Evolutionary conservation across 2,329 filamentous ascomycete genomes (phyloP).

Genomic region (Stemphylium beticola): DNA sequence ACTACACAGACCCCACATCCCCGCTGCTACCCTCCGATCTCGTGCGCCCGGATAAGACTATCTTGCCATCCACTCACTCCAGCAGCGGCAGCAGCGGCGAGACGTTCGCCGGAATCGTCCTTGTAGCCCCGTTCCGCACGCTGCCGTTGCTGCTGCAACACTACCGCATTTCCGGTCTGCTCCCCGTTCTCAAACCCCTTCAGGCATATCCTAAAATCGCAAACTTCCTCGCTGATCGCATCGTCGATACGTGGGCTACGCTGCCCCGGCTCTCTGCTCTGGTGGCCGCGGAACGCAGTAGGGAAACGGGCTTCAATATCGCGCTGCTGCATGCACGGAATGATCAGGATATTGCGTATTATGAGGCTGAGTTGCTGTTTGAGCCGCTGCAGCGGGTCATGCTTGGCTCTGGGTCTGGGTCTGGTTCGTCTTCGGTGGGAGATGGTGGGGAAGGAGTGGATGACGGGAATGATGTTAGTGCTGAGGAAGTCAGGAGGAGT

Average conservation of each 20-base stretch:
- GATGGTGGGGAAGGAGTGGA: constrained; percentile 18
- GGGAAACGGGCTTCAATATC: constrained; percentile 43
- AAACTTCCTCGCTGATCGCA: constrained; percentile 63
- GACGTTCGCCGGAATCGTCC: constrained; percentile 75
- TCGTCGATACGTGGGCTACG: constrained; percentile 85
- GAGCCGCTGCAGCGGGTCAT: constrained; percentile 32
- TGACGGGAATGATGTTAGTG: constrained; percentile 16
- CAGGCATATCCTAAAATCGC: constrained; percentile 69
- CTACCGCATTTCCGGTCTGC: constrained; percentile 77
- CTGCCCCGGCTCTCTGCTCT: constrained; percentile 67
- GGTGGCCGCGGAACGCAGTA: constrained; percentile 1
- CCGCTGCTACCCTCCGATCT: constrained; percentile 25
- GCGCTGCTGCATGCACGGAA: constrained; percentile 79
- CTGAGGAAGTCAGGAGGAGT: constrained; percentile 37
- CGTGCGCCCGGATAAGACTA: constrained; percentile 30
- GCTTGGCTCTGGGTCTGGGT: constrained; percentile 8
- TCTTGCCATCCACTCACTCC: background rate
- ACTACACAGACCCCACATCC: constrained; percentile 60
- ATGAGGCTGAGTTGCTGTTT: constrained; percentile 59
- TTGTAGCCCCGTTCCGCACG: constrained; percentile 80
- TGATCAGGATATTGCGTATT: constrained; percentile 82
- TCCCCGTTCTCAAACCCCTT: constrained; percentile 81
- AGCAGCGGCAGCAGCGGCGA: background rate
- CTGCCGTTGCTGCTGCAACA: constrained; percentile 74
- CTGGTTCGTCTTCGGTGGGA: constrained; percentile 15